A percentile compares a stretch with the other conserved stretches of the same genome.
phyloP scores from a whole-genome alignment of 1,139 yeast species.

The Yamadazyma triangularis region DNA sequence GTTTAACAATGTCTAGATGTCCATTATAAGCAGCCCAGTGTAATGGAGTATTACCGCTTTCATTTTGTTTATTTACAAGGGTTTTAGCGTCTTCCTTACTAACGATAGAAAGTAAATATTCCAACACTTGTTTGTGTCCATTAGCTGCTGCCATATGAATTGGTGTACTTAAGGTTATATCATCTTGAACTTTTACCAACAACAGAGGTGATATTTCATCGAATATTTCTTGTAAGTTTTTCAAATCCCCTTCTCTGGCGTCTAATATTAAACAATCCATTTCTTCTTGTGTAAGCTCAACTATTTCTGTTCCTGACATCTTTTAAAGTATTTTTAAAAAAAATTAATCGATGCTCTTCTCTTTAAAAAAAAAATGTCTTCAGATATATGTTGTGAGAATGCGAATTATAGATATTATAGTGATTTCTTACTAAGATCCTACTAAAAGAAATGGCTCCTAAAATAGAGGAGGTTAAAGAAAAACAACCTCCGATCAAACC shows the following conservation, averaged over 20 bases:
- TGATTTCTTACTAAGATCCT: too few relatives aligned
- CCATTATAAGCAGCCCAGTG: constrained; percentile 97
- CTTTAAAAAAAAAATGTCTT: too few relatives aligned
- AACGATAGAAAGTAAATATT: constrained; percentile 53
- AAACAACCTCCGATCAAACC: too few relatives aligned
- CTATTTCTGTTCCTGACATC: constrained; percentile 15
- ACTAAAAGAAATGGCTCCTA: constrained; percentile 22
- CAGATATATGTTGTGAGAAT: too few relatives aligned
- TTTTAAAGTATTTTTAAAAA: not conserved
- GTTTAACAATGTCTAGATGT: constrained; percentile 64
- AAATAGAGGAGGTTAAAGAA: constrained; percentile 20
- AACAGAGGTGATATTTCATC: constrained; percentile 51
- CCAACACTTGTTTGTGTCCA: constrained; percentile 72
- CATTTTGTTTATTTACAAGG: constrained; percentile 58
- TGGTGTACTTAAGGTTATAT: constrained; percentile 65
- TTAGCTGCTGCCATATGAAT: constrained; percentile 95
- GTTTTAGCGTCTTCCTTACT: constrained; percentile 38
- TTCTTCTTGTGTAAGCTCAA: constrained; percentile 58
- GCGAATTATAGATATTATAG: too few relatives aligned
- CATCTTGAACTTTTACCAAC: constrained; percentile 54
- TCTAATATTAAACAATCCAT: constrained; percentile 77
- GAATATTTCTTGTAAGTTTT: constrained; percentile 64
- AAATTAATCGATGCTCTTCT: not conserved
- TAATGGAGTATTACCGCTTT: constrained; percentile 84
- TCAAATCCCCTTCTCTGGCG: constrained; percentile 84